Evolutionary conservation across 352 stramenopile species (phyloP), one percentile per base, ranked within the genome.

Genomic region (Globisporangium splendens): DNA sequence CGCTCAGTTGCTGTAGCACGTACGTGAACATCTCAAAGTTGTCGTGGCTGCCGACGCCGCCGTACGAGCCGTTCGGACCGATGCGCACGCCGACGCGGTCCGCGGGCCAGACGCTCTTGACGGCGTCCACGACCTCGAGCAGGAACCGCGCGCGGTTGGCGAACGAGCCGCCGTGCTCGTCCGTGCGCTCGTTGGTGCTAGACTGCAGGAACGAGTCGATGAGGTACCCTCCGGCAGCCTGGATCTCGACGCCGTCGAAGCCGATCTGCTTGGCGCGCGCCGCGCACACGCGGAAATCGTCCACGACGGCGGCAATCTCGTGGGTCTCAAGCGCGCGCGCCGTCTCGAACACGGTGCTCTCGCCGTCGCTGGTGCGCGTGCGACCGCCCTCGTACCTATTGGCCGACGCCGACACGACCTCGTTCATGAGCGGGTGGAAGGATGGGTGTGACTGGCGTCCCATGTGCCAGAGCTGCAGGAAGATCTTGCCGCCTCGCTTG

Each of bases 191-290:
- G 7, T 35, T 35, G 28, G 28, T 35, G 28, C 28, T 35, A 1
- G 28, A 35, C 28, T 35, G 28, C 28, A 35, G 28, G 28, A 35
- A 35, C 28, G 28, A 35, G 28, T 35, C 28, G 7, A 35, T 35
- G 28, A 35, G 28, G 28, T 35, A 35, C 0, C 28, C 28, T 10
- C 28, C 28, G 10, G 84, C 89, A 13, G 12, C 59, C 63, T 96
- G 89, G 33, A 97, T 59, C 54, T 96, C 84, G 17, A 97, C 71
- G 20, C 88, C 86, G 50, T 97, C 89, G 59, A 96, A 96, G 22
- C 89, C 89, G 12, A 86, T 85, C 15, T 83, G 54, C 43, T 83
- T 79, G 3, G 75, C 69, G 15, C 69, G 67, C 20, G 56, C 62
- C 0, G 90, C 87, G 1, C 63, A 71, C 24, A 8, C 7, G 28